phyloP scores from a whole-genome alignment of 2,329 filamentous ascomycete genomes.

The Neurospora crassa region DNA sequence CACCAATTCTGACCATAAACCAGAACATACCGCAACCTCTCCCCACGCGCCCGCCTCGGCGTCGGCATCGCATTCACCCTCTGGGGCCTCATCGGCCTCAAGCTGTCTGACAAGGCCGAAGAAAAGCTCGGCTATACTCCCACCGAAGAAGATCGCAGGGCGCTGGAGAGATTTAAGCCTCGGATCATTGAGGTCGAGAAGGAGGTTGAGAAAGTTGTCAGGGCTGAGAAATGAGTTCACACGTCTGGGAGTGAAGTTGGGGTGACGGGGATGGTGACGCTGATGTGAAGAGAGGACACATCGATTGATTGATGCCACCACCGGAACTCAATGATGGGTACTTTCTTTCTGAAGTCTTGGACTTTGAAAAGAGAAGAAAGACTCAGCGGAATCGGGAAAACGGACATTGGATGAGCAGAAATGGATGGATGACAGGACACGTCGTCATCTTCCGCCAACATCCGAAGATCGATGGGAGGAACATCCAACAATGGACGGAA shows the following conservation, averaged over 20 bases:
- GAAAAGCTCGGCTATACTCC: constrained; percentile 63
- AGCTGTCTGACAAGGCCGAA: constrained; percentile 63
- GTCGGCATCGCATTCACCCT: constrained; percentile 67
- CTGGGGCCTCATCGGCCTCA: constrained; percentile 68
- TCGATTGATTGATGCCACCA: background rate
- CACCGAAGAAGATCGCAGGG: constrained; percentile 62
- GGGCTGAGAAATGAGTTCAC: background rate
- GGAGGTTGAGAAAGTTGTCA: constrained; percentile 14
- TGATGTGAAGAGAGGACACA: background rate
- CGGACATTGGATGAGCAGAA: background rate
- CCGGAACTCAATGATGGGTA: background rate
- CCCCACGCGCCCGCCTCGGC: constrained; percentile 58
- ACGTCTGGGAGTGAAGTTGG: background rate
- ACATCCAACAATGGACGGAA: background rate
- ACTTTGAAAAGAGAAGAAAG: background rate
- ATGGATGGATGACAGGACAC: background rate
- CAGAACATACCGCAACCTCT: constrained; percentile 62
- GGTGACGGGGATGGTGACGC: background rate
- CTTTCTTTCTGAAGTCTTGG: background rate
- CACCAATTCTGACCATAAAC: background rate
- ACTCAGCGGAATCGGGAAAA: background rate
- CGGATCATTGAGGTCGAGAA: constrained; percentile 52
- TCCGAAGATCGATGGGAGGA: background rate
- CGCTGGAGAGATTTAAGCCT: constrained; percentile 51
- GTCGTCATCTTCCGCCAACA: background rate